Base-by-base conservation (phyloP, 169 alveolate species). In the Sarcocystis neurona region DNA sequence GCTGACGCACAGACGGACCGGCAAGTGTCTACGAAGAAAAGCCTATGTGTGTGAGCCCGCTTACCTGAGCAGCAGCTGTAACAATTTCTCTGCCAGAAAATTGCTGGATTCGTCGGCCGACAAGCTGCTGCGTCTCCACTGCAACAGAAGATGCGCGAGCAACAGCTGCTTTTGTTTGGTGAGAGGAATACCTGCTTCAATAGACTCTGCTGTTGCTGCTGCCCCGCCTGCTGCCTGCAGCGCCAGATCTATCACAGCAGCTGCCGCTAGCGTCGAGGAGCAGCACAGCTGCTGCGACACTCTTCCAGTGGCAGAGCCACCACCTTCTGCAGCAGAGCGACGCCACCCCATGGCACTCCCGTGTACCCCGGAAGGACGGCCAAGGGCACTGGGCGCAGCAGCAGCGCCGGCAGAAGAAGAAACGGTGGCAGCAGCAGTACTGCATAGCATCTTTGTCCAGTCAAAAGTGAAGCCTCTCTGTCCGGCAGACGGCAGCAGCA, bases 401-500 rank as follows among this genome's bases (percentile, higher is more conserved):
- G 39, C 3, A 53, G 1, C 2, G 82, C 56, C 2, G 56, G 0
- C 12, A 10, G 6, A 2, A 72, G 82, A 4, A 72, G 82, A n/a
- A n/a, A n/a, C n/a, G n/a, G n/a, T n/a, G n/a, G n/a, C n/a, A n/a
- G n/a, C n/a, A n/a, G n/a, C n/a, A n/a, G n/a, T n/a, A n/a, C n/a
- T n/a, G n/a, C n/a, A n/a, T n/a, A n/a, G n/a, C n/a, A n/a, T n/a
- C 34, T 39, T n/a, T 18, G 82, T 23, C 82, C 82, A 72, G 82
- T 72, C 82, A 4, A 72, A 72, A 37, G 82, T 23, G 41, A 72
- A 72, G n/a, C n/a, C n/a, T n/a, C n/a, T n/a, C n/a, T n/a, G n/a
- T 2, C 53, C 82, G 2, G 58, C 82, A 0, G 82, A 53, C 12
- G 82, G 82, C 20, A 72, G 82, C 20, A 72, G 82, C 3, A 72